Evolutionary conservation across 169 alveolate genomes (phyloP), one percentile per base, ranked within the genome.

Genomic region (Cryptosporidium ubiquitum): DNA sequence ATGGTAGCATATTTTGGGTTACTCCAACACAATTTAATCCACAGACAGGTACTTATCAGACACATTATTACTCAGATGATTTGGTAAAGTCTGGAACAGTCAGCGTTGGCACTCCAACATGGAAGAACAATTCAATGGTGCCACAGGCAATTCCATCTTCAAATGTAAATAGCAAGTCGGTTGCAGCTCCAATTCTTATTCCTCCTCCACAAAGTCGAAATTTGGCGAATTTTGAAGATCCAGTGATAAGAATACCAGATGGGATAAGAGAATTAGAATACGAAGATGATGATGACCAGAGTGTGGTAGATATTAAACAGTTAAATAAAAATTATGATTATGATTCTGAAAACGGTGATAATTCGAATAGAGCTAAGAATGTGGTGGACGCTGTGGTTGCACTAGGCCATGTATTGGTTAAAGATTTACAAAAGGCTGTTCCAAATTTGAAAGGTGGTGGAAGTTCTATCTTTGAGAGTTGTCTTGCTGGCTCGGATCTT

Each of bases 301-400:
- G 89, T 64, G 89, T 79, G 5, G 89, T 79, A 0, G 89, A 79
- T 49, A 79, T 79, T 42, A 79, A 79, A 33, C 89, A 61, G 29
- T 44, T 79, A 44, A 42, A 26, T 6, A 33, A 64, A 9, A 79
- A 44, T 26, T 79, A 16, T 79, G 89, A 79, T 23, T 61, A 58
- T 64, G 89, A 79, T 42, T 79, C 75, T 10, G 89, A 79, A 29
- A 79, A 79, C 39, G 89, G 89, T 26, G 89, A 79, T 33, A 57
- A 79, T 42, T 37, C 69, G 16, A 79, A 79, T 79, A 58, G 89
- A 23, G 89, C 89, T 2, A 79, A 79, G 49, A 79, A 64, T 26
- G 89, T 79, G 35, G 89, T 79, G 12, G 89, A 79, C 42, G 89
- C 75, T 29, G 89, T 79, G 18, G 89, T 79, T 60, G 89, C 89